Conservation (phyloP, 345 rosid genomes). For the Rhizophora apiculata region DNA sequence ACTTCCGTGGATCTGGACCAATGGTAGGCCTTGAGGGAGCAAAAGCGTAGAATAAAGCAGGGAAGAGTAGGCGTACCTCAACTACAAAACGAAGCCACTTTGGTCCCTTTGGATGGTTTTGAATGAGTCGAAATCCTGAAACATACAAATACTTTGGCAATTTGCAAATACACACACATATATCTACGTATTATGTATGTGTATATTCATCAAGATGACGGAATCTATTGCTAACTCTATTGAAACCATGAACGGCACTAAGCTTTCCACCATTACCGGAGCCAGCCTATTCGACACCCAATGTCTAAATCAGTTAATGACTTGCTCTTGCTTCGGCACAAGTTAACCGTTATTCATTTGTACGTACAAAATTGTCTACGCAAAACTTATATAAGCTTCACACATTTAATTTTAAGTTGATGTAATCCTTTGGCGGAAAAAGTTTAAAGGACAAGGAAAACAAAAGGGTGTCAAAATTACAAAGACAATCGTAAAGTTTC, state of each 20-base stretch:
- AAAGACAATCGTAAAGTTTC: no score
- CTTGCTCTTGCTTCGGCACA: no score
- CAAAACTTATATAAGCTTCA: no score
- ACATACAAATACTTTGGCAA: slow-evolving; percentile 11
- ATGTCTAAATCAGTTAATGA: not conserved
- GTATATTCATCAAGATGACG: no score
- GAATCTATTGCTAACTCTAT: slow-evolving; percentile 43
- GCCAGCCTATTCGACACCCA: slow-evolving; percentile 54
- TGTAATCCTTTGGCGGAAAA: no score
- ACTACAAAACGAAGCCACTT: slow-evolving; percentile 78
- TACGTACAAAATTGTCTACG: no score
- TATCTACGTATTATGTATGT: not conserved
- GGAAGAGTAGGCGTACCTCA: slow-evolving; percentile 42
- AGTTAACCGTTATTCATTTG: no score
- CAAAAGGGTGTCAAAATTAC: no score
- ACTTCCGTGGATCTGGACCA: not conserved
- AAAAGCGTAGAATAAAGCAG: not conserved
- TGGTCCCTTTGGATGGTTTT: slow-evolving; percentile 68
- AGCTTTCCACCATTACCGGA: slow-evolving; percentile 85
- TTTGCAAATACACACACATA: slow-evolving; percentile 7
- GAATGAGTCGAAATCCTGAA: slow-evolving; percentile 75
- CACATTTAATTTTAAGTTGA: no score
- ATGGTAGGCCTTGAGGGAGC: not conserved
- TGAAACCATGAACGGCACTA: slow-evolving; percentile 78
- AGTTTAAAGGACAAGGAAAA: no score